Conservation (phyloP, 768 basidiomycete species). For the Neoboletus subvelutipes region DNA sequence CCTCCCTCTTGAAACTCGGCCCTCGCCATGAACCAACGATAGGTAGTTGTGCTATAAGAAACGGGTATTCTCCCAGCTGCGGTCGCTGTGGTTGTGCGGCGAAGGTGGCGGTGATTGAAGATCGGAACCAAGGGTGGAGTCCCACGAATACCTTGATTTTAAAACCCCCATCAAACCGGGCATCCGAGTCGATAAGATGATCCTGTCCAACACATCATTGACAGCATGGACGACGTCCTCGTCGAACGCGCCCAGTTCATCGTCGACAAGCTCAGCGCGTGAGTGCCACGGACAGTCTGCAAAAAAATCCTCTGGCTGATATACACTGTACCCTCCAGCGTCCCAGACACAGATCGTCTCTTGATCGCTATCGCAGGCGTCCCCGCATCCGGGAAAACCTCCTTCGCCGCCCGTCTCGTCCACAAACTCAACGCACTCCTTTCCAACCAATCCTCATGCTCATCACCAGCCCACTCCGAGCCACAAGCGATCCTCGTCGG, state of each 20-base stretch:
- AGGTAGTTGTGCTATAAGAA: background rate
- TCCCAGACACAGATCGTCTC: conserved; percentile 41
- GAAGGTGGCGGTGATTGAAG: background rate
- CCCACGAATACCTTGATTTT: background rate
- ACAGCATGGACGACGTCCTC: conserved; percentile 38
- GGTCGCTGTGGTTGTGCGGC: background rate
- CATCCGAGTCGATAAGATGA: background rate
- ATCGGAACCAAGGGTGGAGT: background rate
- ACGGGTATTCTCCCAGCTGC: background rate
- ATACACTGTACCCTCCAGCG: conserved; percentile 9
- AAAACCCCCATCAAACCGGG: background rate
- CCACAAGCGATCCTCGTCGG: conserved; percentile 63
- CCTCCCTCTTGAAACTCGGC: background rate
- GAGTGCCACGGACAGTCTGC: conserved; percentile 9
- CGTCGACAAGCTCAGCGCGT: conserved; percentile 40
- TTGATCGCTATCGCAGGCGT: conserved; percentile 74
- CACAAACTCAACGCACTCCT: conserved; percentile 50
- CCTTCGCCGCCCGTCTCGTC: conserved; percentile 62
- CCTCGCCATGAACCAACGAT: background rate
- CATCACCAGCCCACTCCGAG: background rate
- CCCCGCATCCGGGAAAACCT: conserved; percentile 88
- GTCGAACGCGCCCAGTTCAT: conserved; percentile 39
- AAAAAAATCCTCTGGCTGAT: background rate
- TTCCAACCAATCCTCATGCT: background rate
- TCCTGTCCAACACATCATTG: too few species aligned